A percentile compares a stretch with the other conserved stretches of the same genome.
Evolutionary conservation across 164 flowering plant genomes (phyloP).

Genomic region (Pachysandra terminalis): DNA sequence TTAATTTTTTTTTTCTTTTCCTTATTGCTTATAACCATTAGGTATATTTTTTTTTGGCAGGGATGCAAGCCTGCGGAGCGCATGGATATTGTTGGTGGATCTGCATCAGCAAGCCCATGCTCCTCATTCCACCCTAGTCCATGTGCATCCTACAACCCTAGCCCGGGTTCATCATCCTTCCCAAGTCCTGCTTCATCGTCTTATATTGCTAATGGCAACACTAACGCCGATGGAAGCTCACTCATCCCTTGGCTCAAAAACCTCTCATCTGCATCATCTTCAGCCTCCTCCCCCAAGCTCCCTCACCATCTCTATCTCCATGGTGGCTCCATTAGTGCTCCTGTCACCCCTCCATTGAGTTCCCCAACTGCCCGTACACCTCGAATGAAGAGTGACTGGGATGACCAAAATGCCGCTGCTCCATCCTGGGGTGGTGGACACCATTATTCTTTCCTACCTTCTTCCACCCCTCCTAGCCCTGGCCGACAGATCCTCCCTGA

Average conservation of each 20-base stretch:
- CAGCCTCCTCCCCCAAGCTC: slow-evolving; percentile 56
- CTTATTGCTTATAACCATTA: neutral
- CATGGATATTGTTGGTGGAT: slow-evolving; percentile 57
- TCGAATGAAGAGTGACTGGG: slow-evolving; percentile 60
- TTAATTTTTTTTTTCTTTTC: neutral
- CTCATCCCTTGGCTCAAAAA: slow-evolving; percentile 97
- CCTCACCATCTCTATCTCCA: slow-evolving; percentile 58
- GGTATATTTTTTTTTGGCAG: slow-evolving; percentile 24
- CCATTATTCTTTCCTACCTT: slow-evolving; percentile 49
- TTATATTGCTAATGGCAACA: slow-evolving; percentile 33
- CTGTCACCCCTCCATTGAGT: slow-evolving; percentile 89
- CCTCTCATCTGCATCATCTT: slow-evolving; percentile 62
- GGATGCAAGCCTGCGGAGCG: slow-evolving; percentile 77
- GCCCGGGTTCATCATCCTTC: slow-evolving; percentile 63
- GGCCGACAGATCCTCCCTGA: slow-evolving; percentile 65
- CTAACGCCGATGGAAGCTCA: slow-evolving; percentile 58
- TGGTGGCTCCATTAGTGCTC: slow-evolving; percentile 93
- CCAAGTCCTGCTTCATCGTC: slow-evolving; percentile 44
- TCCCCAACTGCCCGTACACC: slow-evolving; percentile 82
- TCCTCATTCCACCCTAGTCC: slow-evolving; percentile 82
- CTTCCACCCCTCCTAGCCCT: slow-evolving; percentile 86
- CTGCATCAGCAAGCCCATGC: slow-evolving; percentile 69
- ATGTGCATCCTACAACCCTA: slow-evolving; percentile 65
- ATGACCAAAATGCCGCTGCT: slow-evolving; percentile 35
- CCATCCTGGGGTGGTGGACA: slow-evolving; percentile 46